phyloP scores from a whole-genome alignment of 2,329 filamentous ascomycete genomes.

The Nemania diffusa region DNA sequence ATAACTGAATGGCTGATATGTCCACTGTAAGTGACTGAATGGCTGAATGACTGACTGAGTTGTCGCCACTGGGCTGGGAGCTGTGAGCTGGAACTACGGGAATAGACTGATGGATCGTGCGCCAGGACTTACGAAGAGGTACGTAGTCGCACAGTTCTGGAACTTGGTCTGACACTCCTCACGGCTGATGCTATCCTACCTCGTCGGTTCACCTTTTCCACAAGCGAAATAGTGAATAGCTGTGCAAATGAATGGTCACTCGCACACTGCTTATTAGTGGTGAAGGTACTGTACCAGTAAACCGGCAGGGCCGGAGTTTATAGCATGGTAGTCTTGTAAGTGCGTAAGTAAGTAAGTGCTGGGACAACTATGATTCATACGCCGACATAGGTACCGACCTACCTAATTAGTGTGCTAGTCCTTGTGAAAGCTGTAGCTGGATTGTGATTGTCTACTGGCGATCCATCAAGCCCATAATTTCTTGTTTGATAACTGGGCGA shows the following conservation, averaged over 20 bases:
- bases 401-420: background rate
- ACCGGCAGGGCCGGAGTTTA: background rate
- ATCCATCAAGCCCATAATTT: background rate
- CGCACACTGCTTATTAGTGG: background rate
- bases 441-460: background rate
- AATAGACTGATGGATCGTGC: background rate
- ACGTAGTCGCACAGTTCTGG: conserved; percentile 17
- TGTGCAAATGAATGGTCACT: conserved; percentile 5
- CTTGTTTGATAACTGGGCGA: background rate
- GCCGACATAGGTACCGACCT: background rate
- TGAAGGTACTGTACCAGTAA: background rate
- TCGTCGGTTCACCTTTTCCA: conserved; percentile 6
- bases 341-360: too few species aligned
- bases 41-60: conserved; percentile 6
- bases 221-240: conserved; percentile 8
- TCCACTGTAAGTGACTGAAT: background rate
- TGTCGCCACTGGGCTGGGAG: background rate
- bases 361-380: conserved; percentile 25
- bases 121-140: too few species aligned
- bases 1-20: background rate
- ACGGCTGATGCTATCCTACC: background rate
- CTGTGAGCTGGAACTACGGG: background rate
- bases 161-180: conserved; percentile 9
- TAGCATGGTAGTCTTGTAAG: too few species aligned
- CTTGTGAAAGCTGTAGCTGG: background rate